Conservation (phyloP, 2,329 filamentous ascomycete species). For the Ophiostoma piceae region DNA sequence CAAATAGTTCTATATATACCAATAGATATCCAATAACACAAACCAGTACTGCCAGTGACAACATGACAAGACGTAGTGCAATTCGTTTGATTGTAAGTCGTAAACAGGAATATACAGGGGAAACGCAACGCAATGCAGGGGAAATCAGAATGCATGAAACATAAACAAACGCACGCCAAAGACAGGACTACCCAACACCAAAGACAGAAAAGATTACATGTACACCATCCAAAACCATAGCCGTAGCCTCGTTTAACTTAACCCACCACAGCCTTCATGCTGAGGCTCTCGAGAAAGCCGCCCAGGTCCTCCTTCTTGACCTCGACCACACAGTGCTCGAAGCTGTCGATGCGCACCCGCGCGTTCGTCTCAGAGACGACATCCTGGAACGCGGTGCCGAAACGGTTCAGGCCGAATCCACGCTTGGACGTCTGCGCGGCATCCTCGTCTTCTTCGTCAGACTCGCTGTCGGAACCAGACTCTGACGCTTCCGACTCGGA, state of each 20-base stretch:
- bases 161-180: neutral
- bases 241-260: constrained; percentile 32
- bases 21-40: neutral
- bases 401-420: constrained; percentile 76
- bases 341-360: constrained; percentile 86
- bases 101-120: neutral
- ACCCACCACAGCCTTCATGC: constrained; percentile 79
- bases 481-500: constrained; percentile 46
- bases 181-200: neutral
- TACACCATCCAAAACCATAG: neutral
- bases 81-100: neutral
- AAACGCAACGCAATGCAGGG: neutral
- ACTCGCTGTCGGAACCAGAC: constrained; percentile 36
- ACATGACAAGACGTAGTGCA: neutral
- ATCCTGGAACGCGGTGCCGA: constrained; percentile 92
- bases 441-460: constrained; percentile 33
- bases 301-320: constrained; percentile 93
- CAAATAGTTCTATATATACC: neutral
- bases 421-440: constrained; percentile 34
- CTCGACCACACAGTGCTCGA: constrained; percentile 95
- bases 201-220: neutral
- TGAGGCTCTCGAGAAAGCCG: constrained; percentile 85
- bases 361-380: constrained; percentile 89
- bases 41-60: neutral
- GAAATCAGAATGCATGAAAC: constrained; percentile 8